Conservation (phyloP, 108 stramenopile species). For the Nannochloropsis gaditana region DNA sequence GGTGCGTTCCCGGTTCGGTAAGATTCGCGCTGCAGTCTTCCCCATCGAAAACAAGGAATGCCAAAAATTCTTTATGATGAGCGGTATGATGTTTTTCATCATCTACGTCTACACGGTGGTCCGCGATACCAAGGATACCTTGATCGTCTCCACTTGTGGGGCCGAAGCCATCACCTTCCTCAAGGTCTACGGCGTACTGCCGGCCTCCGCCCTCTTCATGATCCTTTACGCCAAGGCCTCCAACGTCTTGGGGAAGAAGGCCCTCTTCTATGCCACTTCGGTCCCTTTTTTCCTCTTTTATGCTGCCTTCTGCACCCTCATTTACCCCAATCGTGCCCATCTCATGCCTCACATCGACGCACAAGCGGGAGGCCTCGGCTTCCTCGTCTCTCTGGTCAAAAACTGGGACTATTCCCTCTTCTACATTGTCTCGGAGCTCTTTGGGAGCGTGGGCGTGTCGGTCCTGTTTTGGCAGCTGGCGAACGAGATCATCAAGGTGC, state of each 20-base stretch:
- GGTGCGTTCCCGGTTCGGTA: background rate
- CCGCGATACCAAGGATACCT: slow-evolving; percentile 62
- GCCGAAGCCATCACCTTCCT: slow-evolving; percentile 94
- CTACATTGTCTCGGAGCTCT: slow-evolving; percentile 95
- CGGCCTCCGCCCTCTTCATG: slow-evolving; percentile 63
- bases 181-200: slow-evolving; percentile 60
- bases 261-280: slow-evolving; percentile 78
- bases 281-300: slow-evolving; percentile 83
- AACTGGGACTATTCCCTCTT: slow-evolving; percentile 95
- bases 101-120: slow-evolving; percentile 97
- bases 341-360: slow-evolving; percentile 58
- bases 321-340: slow-evolving; percentile 70
- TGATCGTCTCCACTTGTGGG: slow-evolving; percentile 60
- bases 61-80: slow-evolving; percentile 78
- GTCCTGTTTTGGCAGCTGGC: slow-evolving; percentile 96
- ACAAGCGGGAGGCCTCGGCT: slow-evolving; percentile 58
- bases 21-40: slow-evolving; percentile 61
- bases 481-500: slow-evolving; percentile 67
- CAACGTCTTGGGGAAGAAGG: slow-evolving; percentile 72
- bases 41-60: slow-evolving; percentile 75
- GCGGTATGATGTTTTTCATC: slow-evolving; percentile 91
- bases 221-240: slow-evolving; percentile 72
- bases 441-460: slow-evolving; percentile 79
- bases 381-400: slow-evolving; percentile 45
- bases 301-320: slow-evolving; percentile 66